Evolutionary conservation across 179 eudicot genomes (phyloP), one percentile per base, ranked within the genome.

Genomic region (Amaranthus tricolor): DNA sequence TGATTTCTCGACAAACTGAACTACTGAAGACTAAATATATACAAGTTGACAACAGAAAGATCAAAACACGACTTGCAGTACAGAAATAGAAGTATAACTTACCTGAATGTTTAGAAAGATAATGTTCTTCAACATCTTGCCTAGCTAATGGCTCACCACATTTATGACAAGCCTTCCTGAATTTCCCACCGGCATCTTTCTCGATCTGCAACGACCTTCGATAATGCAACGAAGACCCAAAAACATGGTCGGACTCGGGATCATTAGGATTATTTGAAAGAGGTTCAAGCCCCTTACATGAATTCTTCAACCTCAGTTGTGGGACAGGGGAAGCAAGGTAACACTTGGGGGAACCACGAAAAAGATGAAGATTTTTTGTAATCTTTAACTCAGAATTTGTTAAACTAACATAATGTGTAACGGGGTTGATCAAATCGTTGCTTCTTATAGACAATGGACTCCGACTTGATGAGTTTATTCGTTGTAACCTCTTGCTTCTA

Each of bases 21-120:
- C n/a, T n/a, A n/a, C n/a, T n/a, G 1, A 31, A 68, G 17, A 21
- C 16, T 14, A 51, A 14, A 9, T 1, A 59, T 59, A n/a, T 9
- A n/a, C n/a, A 3, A 20, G 2, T 19, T 10, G 52, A 1, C 43
- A 47, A n/a, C 21, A 10, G 5, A 13, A 51, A 0, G 16, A 49
- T 2, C 14, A 51, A 1, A 52, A 7, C 13, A 50, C 0, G 21
- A 67, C n/a, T 47, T 47, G 53, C 24, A 49, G 24, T 12, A 50
- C 17, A 24, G 6, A 24, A 13, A 14, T 2, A 31, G 9, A n/a
- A n/a, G n/a, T n/a, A n/a, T n/a, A n/a, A 13, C 14, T 53, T 80
- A 91, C 97, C 97, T 68, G 90, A 88, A 85, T 91, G 97, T 62
- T 86, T 84, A 64, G 89, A 84, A 66, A 88, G 91, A 78, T 87